Base-by-base conservation (phyloP, 306 rosid species). In the Potentilla sterilis region DNA sequence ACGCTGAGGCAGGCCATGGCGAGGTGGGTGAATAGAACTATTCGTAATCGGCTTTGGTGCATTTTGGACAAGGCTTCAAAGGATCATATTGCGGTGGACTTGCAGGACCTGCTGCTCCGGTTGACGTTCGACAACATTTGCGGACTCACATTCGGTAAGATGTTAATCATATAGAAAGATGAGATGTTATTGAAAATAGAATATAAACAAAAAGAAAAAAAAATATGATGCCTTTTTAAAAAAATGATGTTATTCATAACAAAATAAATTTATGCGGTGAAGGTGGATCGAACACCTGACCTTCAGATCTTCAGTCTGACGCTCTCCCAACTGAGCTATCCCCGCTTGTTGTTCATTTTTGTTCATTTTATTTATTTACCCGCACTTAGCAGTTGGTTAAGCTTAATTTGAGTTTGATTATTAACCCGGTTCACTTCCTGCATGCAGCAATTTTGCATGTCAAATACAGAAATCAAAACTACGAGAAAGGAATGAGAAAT, bases 11-110 rank as follows among this genome's bases (percentile, higher is more conserved):
- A 86, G 58, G 98, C 97, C 59, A 94, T 94, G 98, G 95, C 90
- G 59, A 89, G 98, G 4, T 94, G 98, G 98, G 97, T 94, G 75
- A 94, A 87, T 83, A 85, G 92, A 37, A 92, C 97, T 48, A 94
- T 94, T 9, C 86, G 86, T 77, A 85, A 77, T 75, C 82, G 98
- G 15, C 77, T 94, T 0, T 92, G 98, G 98, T 82, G 87, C 49
- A 94, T 94, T 67, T 72, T 94, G 46, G 97, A 94, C 15, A 88
- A 86, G 67, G 96, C 98, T 0, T 82, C 83, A 0, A 81, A 75
- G 35, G 87, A 90, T 6, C 83, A 84, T 0, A 71, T 62, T 4
- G 13, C 85, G 3, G 96, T 94, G 24, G 98, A 94, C 78, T 76
- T 94, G 77, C 98, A 94, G 70, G 98, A 92, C 72, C 82, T 94